Conservation (phyloP, 2,329 filamentous ascomycete species). For the Ascochyta fabae region DNA sequence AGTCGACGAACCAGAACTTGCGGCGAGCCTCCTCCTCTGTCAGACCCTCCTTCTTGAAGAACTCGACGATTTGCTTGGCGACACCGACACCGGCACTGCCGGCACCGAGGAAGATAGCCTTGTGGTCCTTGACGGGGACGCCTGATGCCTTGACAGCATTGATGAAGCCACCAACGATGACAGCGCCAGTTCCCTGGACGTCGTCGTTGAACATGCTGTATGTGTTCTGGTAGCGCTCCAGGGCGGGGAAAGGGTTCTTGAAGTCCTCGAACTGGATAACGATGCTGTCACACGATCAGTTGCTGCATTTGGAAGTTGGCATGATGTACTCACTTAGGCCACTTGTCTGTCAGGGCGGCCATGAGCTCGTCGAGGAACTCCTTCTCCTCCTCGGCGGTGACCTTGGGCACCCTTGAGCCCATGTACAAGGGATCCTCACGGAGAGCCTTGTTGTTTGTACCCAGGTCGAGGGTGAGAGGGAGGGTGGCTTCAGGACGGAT, state of each 20-base stretch:
- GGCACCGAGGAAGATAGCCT: constrained; percentile 93
- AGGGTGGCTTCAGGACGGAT: constrained; percentile 79
- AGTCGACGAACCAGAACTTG: constrained; percentile 98
- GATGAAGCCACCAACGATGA: constrained; percentile 85
- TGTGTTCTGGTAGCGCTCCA: constrained; percentile 84
- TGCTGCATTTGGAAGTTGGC: constrained; percentile 10
- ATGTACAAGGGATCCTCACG: constrained; percentile 88
- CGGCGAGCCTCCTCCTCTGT: constrained; percentile 84
- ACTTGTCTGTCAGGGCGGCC: constrained; percentile 81
- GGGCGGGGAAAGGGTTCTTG: constrained; percentile 94
- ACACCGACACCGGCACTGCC: constrained; percentile 96
- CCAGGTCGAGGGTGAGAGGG: constrained; percentile 67
- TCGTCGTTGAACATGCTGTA: constrained; percentile 99
- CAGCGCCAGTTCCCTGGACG: constrained; percentile 95
- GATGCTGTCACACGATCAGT: constrained; percentile 58
- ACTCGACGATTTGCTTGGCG: constrained; percentile 96
- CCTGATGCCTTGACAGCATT: constrained; percentile 81
- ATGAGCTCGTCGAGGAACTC: constrained; percentile 98
- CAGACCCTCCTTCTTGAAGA: constrained; percentile 91
- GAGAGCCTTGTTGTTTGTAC: constrained; percentile 67
- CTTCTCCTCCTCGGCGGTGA: constrained; percentile 77
- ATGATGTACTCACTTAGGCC: constrained; percentile 63
- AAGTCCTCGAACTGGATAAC: constrained; percentile 97
- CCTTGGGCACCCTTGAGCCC: constrained; percentile 83
- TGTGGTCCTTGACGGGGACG: constrained; percentile 86